These are phyloP conservation scores for Boletus vermiculosoides DNA, from an alignment of 768 basidiomycete genomes.

Conservation along the genomic window DNA sequence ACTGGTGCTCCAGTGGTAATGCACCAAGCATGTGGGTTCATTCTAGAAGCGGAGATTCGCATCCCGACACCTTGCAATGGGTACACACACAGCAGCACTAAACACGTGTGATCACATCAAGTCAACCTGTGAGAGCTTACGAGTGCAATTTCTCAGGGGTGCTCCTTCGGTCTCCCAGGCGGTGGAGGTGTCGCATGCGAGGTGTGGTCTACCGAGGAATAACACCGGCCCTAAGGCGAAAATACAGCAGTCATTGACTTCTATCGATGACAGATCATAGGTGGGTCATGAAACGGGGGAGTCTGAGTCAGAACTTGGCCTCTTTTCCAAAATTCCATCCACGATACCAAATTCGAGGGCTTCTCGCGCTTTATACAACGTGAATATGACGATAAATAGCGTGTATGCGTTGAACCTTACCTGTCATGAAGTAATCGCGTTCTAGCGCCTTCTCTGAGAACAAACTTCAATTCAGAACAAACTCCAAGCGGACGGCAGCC, in stretches of 20 bases:
- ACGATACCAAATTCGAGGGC: constrained; percentile 90
- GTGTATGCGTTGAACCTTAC: constrained; percentile 35
- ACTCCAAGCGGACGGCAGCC: constrained; percentile 31
- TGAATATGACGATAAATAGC: constrained; percentile 20
- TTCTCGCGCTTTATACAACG: constrained; percentile 63
- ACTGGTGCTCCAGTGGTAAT: constrained; percentile 7
- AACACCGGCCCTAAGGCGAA: constrained; percentile 4
- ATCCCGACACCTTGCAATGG: constrained; percentile 14
- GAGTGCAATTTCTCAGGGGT: constrained; percentile 13
- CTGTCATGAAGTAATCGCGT: constrained; percentile 95
- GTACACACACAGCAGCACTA: constrained; percentile 12
- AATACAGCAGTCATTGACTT: constrained; percentile 8
- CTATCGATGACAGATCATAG: constrained; percentile 12
- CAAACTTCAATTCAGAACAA: constrained; percentile 18
- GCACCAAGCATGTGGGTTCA: constrained; percentile 16
- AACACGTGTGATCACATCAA: constrained; percentile 26
- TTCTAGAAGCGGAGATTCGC: constrained; percentile 28
- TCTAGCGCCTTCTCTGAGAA: constrained; percentile 80
- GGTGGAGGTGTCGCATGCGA: constrained; percentile 1
- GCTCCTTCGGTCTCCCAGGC: constrained; percentile 13
- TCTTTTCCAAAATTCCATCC: constrained; percentile 84
- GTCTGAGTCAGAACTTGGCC: constrained; percentile 53
- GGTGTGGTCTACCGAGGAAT: constrained; percentile 3
- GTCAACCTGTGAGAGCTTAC: constrained; percentile 20
- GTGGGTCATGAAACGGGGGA: constrained; percentile 18